Conservation (phyloP, 495 filamentous ascomycete genomes). For the Aspergillus bertholletiae region DNA sequence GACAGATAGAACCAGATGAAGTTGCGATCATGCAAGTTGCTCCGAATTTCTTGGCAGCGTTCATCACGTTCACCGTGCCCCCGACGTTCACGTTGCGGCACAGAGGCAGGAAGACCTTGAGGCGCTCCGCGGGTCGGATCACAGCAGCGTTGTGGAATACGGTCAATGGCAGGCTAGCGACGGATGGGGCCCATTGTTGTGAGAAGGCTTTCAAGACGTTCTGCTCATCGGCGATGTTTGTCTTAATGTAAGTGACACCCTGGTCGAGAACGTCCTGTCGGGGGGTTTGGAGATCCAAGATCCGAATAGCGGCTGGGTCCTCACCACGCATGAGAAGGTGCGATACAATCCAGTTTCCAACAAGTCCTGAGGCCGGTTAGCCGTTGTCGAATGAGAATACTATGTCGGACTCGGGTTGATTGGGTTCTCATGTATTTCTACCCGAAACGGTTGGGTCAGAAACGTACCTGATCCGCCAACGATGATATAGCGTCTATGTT, state of each 20-base stretch:
- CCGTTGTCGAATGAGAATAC: not conserved
- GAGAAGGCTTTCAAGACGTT: slow-evolving; percentile 46
- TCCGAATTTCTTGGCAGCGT: slow-evolving; percentile 41
- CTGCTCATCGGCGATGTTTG: slow-evolving; percentile 48
- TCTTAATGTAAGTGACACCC: slow-evolving; percentile 43
- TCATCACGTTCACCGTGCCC: slow-evolving; percentile 49
- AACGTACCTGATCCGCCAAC: slow-evolving; percentile 56
- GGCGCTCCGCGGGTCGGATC: slow-evolving; percentile 49
- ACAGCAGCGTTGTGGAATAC: slow-evolving; percentile 57
- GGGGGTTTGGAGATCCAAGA: slow-evolving; percentile 49
- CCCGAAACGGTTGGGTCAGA: not conserved
- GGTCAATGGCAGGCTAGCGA: slow-evolving; percentile 46
- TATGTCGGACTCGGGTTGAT: not conserved
- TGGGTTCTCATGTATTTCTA: not conserved
- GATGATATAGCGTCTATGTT: slow-evolving; percentile 53
- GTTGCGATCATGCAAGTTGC: slow-evolving; percentile 53
- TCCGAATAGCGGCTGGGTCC: slow-evolving; percentile 48
- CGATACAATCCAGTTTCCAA: slow-evolving; percentile 53
- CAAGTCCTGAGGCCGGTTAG: slow-evolving; percentile 37
- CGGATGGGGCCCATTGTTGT: slow-evolving; percentile 44
- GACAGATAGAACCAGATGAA: slow-evolving; percentile 48
- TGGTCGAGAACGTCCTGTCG: slow-evolving; percentile 35
- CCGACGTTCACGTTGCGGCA: slow-evolving; percentile 51
- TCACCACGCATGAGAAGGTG: slow-evolving; percentile 55
- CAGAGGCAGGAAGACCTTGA: slow-evolving; percentile 38